A percentile compares a stretch with the other conserved stretches of the same genome.
Conservation (phyloP, 352 stramenopile species). For the Globisporangium spinosum region DNA sequence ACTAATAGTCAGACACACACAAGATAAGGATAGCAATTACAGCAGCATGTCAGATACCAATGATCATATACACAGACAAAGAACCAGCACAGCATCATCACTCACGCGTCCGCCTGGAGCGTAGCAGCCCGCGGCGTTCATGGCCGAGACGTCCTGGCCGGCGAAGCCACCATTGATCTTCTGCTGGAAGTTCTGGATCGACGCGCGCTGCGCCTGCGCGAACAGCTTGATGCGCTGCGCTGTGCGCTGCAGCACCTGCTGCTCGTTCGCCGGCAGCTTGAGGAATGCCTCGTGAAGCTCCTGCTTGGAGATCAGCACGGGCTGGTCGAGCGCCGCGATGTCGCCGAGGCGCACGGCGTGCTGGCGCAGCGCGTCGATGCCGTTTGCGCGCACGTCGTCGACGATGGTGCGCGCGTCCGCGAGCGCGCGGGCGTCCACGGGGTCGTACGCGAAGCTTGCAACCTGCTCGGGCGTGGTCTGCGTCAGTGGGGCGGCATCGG, state of each 20-base stretch:
- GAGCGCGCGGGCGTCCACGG: slow-evolving; percentile 63
- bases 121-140: slow-evolving; percentile 93
- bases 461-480: slow-evolving; percentile 68
- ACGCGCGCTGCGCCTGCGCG: slow-evolving; percentile 90
- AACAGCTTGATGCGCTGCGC: slow-evolving; percentile 90
- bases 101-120: slow-evolving; percentile 91
- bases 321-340: slow-evolving; percentile 33
- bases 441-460: slow-evolving; percentile 75
- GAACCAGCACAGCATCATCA: not conserved
- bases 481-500: slow-evolving; percentile 40
- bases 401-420: slow-evolving; percentile 64
- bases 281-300: slow-evolving; percentile 88
- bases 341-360: slow-evolving; percentile 73
- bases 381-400: slow-evolving; percentile 51
- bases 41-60: not conserved
- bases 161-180: slow-evolving; percentile 94
- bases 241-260: slow-evolving; percentile 85
- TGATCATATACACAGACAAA: not conserved
- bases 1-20: slow-evolving; percentile 33
- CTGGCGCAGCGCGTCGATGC: slow-evolving; percentile 38
- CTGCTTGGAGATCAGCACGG: slow-evolving; percentile 49
- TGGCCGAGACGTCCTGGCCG: slow-evolving; percentile 89
- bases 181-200: slow-evolving; percentile 91
- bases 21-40: not conserved
- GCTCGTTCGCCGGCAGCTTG: slow-evolving; percentile 57